Percentiles rank a stretch among this genome's conserved stretches.
Conservation (phyloP, 345 rosid genomes). For the Populus simonii region DNA sequence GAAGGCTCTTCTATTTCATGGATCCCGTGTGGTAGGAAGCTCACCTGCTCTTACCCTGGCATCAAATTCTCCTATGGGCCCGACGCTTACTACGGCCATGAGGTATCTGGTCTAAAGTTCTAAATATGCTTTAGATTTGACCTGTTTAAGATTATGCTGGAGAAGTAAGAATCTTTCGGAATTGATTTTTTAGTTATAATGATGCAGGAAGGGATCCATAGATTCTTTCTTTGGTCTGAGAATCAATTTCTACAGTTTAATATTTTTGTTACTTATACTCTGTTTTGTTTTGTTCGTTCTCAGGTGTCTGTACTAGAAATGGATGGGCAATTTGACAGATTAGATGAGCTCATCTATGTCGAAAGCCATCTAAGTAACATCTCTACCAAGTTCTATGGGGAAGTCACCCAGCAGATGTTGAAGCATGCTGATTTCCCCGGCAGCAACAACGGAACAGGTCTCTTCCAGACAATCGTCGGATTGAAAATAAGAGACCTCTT, state of each 20-base stretch:
- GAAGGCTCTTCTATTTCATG: conserved; percentile 90
- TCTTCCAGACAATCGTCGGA: conserved; percentile 88
- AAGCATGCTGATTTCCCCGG: conserved; percentile 95
- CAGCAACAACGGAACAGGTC: conserved; percentile 94
- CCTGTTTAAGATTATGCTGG: not conserved
- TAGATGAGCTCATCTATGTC: conserved; percentile 90
- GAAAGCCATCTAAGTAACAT: conserved; percentile 95
- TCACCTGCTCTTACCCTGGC: conserved; percentile 95
- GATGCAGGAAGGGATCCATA: not conserved
- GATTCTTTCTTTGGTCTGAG: not conserved
- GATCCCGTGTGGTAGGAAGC: conserved; percentile 98
- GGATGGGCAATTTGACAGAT: conserved; percentile 95
- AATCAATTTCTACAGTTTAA: not conserved
- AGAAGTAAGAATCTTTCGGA: not conserved
- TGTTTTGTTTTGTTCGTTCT: not conserved
- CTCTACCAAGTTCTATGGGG: conserved; percentile 91
- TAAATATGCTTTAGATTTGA: not conserved
- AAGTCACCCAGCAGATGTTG: conserved; percentile 93
- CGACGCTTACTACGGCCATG: conserved; percentile 70
- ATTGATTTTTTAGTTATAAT: not conserved
- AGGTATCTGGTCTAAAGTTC: conserved; percentile 40
- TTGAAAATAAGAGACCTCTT: conserved; percentile 86
- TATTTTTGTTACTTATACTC: not conserved
- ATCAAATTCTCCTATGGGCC: conserved; percentile 86
- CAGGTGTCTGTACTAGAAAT: conserved; percentile 92